A percentile compares a stretch with the other conserved stretches of the same genome.
These are phyloP conservation scores for Xylariaceae sp. DNA, from an alignment of 2,329 filamentous ascomycete species.

Conservation along the genomic window DNA sequence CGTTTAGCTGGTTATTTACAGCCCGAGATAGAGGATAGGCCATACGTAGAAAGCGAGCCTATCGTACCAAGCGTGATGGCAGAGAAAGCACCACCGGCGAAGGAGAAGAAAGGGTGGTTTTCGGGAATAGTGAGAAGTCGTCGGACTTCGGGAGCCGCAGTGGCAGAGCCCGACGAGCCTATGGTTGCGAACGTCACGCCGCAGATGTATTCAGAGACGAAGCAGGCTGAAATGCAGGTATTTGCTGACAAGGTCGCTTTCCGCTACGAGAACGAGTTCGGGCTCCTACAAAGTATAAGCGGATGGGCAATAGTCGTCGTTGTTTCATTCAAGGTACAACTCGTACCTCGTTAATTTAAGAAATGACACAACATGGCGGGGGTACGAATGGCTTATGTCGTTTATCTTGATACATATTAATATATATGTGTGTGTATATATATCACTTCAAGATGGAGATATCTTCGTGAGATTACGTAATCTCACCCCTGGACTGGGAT, in stretches of 20 bases:
- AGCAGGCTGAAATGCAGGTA: slow-evolving; percentile 44
- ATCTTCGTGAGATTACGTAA: no score
- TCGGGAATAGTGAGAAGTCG: slow-evolving; percentile 31
- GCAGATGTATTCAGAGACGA: slow-evolving; percentile 15
- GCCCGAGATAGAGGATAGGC: slow-evolving; percentile 34
- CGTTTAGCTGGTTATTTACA: slow-evolving; percentile 49
- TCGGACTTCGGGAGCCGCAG: slow-evolving; percentile 5
- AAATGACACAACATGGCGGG: no score
- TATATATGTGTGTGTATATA: no score
- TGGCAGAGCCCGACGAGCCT: not conserved
- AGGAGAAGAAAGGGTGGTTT: slow-evolving; percentile 39
- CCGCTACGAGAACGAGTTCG: slow-evolving; percentile 53
- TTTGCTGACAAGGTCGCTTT: slow-evolving; percentile 53
- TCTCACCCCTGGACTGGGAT: no score
- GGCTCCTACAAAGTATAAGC: slow-evolving; percentile 52
- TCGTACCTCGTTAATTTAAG: no score
- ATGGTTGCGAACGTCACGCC: not conserved
- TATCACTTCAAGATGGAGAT: no score
- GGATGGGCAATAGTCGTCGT: slow-evolving; percentile 54
- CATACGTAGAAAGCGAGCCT: slow-evolving; percentile 7
- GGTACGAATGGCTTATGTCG: no score
- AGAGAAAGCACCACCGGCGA: slow-evolving; percentile 33
- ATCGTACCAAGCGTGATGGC: slow-evolving; percentile 37
- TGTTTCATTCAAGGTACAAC: no score
- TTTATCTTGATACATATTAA: no score